phyloP scores from a whole-genome alignment of 2,329 filamentous ascomycete species.

The Ophiostoma himal-ulmi region DNA sequence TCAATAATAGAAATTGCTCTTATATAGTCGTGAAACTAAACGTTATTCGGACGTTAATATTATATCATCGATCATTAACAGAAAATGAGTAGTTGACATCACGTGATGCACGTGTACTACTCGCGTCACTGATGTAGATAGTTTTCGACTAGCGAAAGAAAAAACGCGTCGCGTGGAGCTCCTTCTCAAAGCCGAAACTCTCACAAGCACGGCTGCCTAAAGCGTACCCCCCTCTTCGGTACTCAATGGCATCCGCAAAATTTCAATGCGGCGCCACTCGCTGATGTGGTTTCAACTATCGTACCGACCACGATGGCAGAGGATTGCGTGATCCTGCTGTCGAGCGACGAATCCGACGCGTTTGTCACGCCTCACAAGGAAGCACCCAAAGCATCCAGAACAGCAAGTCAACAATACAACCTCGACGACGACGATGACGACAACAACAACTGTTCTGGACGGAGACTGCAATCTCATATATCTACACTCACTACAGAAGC shows the following conservation, averaged over 20 bases:
- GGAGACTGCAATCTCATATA: background rate
- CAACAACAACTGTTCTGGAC: background rate
- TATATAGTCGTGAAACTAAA: too few relatives aligned
- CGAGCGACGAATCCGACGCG: slow-evolving; percentile 21
- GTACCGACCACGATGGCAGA: slow-evolving; percentile 14
- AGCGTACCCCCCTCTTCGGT: background rate
- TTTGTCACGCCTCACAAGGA: slow-evolving; percentile 9
- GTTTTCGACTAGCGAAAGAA: background rate
- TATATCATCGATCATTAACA: background rate
- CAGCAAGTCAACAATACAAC: background rate
- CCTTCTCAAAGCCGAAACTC: background rate
- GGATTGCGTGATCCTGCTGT: slow-evolving; percentile 19
- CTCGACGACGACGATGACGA: background rate
- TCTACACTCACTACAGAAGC: background rate
- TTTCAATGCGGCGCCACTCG: background rate
- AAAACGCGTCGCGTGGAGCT: slow-evolving; percentile 6
- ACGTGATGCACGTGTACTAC: background rate
- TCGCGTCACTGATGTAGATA: slow-evolving; percentile 3
- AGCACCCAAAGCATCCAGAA: background rate
- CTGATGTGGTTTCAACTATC: background rate
- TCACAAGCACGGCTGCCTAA: background rate
- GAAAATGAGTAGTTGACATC: background rate
- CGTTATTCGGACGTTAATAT: background rate
- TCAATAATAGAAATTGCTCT: too few relatives aligned
- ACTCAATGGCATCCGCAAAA: background rate